Evolutionary conservation across 345 rosid genomes (phyloP), one percentile per base, ranked within the genome.

Genomic region (Populus ilicifolia): DNA sequence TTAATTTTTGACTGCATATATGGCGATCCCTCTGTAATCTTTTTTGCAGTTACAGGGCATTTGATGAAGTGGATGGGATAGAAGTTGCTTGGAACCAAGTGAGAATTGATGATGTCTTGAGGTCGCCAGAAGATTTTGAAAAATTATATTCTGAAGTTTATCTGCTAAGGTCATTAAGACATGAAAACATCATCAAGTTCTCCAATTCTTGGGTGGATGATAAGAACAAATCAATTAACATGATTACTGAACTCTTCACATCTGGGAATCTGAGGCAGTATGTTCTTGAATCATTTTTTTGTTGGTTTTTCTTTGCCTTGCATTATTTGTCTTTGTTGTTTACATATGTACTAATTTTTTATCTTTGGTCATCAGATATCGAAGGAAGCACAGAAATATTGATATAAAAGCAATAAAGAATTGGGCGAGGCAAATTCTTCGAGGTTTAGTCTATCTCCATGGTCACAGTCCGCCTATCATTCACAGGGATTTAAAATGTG

Each of bases 51-150:
- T 95, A 95, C 72, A 94, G 86, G 83, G 97, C 92, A 69, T 94
- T 94, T 80, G 98, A 94, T 73, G 91, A 92, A 85, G 84, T 86
- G 75, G 87, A 90, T 59, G 97, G 98, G 43, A 90, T 92, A 39
- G 97, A 94, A 75, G 97, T 92, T 68, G 98, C 98, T 36, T 94
- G 98, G 98, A 92, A 91, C 86, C 91, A 87, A 79, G 89, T 94
- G 30, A 79, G 81, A 48, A 87, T 94, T 35, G 93, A 92, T 43
- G 93, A 91, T 78, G 91, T 88, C 17, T 68, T 92, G 85, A 92
- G 88, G 79, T 85, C 88, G 67, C 93, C 91, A 72, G 90, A 87
- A 75, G 90, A 89, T 71, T 86, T 92, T 77, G 94, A 89, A 79
- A 85, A 88, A 80, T 83, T 94, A 9, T 92, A 91, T 71, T 87